Evolutionary conservation across 139 green algal genomes (phyloP), one percentile per base, ranked within the genome.

Genomic region (Pseudopediastrum boryanum): DNA sequence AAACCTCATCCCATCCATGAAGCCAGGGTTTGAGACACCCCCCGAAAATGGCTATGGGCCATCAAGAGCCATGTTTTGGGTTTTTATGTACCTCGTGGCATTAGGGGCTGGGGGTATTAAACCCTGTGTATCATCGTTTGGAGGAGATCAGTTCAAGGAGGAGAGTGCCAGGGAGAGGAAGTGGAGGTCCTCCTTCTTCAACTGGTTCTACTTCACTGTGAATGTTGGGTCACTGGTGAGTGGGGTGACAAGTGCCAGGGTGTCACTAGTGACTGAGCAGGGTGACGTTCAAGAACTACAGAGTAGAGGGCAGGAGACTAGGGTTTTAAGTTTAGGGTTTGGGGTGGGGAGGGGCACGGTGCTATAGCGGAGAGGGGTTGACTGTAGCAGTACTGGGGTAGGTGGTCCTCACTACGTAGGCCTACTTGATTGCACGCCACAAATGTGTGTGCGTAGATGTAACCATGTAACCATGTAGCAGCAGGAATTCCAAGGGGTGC

Each of bases 101-200:
- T 71, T 98, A 5, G 94, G 77, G 10, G 59, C 46, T 39, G 94
- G 94, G n/a, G 94, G 94, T 61, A 98, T 98, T 83, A 98, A 98
- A 83, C 94, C 94, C 25, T 98, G 97, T 66, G 94, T 98, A 31
- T 90, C 81, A 16, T 88, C 92, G 7, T 98, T 98, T 85, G 94
- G 94, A 31, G 94, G 94, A 0, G 94, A 98, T 23, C 78, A 74
- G 68, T 75, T 75, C 59, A 56, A n/a, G 13, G 48, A 74, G 46
- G 61, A 27, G n/a, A 69, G 27, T 9, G 31, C 62, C 8, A 12
- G 38, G 2, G 72, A 86, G 51, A 59, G 71, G 52, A 4, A 13
- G 23, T 74, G 76, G 70, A 64, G 75, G 25, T 77, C 77, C 46
- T 62, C 16, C 36, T 91, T 89, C 67, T 93, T 93, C 82, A 89